These are phyloP conservation scores for Kalmanozyma brasiliensis DNA, from an alignment of 1,284 basidiomycete genomes.

Conservation along the genomic window DNA sequence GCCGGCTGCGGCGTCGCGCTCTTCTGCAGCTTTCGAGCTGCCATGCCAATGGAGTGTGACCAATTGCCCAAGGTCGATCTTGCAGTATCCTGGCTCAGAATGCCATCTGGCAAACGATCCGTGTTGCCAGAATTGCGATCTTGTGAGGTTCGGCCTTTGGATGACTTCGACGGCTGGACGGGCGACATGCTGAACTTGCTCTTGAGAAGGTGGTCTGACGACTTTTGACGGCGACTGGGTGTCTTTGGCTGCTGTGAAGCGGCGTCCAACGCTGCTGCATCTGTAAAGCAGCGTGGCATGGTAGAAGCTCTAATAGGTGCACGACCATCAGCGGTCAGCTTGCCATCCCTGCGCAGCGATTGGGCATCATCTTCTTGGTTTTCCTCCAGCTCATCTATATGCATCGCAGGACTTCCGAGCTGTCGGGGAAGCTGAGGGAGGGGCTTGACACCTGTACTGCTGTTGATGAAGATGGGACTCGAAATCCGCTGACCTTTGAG, in stretches of 20 bases:
- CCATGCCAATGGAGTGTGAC: constrained; percentile 32
- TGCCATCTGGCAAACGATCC: constrained; percentile 4
- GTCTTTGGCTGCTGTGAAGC: constrained; percentile 17
- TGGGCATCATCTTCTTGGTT: neutral
- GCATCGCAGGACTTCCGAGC: neutral
- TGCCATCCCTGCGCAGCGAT: neutral
- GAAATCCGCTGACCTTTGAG: constrained; percentile 29
- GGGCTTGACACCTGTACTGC: constrained; percentile 27
- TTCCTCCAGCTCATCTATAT: neutral
- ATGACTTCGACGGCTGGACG: constrained; percentile 31
- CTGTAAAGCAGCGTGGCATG: constrained; percentile 8
- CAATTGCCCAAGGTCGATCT: constrained; percentile 29
- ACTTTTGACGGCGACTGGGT: constrained; percentile 13
- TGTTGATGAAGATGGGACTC: constrained; percentile 34
- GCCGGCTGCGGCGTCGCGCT: constrained; percentile 16
- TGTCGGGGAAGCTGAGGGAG: constrained; percentile 1
- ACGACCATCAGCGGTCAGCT: neutral
- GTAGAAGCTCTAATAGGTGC: constrained; percentile 4
- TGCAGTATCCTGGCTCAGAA: constrained; percentile 12
- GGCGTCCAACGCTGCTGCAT: neutral
- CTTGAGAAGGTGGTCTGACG: constrained; percentile 20
- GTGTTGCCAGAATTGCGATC: constrained; percentile 2
- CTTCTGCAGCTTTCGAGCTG: constrained; percentile 24
- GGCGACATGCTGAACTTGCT: constrained; percentile 53
- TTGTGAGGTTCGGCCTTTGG: constrained; percentile 21